These are phyloP conservation scores for Aspergillus wentii DNA, from an alignment of 495 filamentous ascomycete species.

Conservation along the genomic window DNA sequence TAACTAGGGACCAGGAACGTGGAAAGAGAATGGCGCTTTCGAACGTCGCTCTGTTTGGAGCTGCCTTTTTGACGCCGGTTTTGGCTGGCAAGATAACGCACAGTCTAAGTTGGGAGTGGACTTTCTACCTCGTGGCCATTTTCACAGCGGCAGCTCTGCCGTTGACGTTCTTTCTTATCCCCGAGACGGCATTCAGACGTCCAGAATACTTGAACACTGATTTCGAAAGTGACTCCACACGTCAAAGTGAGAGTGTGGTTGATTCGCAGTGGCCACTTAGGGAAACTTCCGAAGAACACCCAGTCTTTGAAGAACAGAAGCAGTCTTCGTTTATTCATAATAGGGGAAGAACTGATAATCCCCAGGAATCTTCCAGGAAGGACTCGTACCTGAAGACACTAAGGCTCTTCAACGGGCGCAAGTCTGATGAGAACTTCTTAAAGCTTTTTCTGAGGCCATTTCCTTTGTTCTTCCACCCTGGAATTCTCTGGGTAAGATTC, in stretches of 20 bases:
- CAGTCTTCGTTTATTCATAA: constrained; percentile 2
- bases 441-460: constrained; percentile 60
- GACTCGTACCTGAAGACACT: constrained; percentile 52
- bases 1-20: too few relatives aligned
- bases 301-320: constrained; percentile 1
- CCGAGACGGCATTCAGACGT: constrained; percentile 77
- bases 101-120: constrained; percentile 71
- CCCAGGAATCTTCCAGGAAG: constrained; percentile 26
- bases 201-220: constrained; percentile 61
- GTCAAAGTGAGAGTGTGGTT: constrained; percentile 1
- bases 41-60: constrained; percentile 85
- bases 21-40: constrained; percentile 87
- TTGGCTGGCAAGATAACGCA: constrained; percentile 81
- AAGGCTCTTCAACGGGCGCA: constrained; percentile 72
- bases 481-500: constrained; percentile 65
- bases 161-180: constrained; percentile 69
- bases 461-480: constrained; percentile 70
- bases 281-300: constrained; percentile 7
- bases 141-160: constrained; percentile 60
- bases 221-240: constrained; percentile 23
- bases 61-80: constrained; percentile 88
- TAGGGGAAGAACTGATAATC: constrained; percentile 1
- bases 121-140: constrained; percentile 68
- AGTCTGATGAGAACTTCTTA: constrained; percentile 60
- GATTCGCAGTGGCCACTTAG: constrained; percentile 9